Base-by-base conservation (phyloP, 1,139 yeast genomes). In the Lodderomyces beijingensis region DNA sequence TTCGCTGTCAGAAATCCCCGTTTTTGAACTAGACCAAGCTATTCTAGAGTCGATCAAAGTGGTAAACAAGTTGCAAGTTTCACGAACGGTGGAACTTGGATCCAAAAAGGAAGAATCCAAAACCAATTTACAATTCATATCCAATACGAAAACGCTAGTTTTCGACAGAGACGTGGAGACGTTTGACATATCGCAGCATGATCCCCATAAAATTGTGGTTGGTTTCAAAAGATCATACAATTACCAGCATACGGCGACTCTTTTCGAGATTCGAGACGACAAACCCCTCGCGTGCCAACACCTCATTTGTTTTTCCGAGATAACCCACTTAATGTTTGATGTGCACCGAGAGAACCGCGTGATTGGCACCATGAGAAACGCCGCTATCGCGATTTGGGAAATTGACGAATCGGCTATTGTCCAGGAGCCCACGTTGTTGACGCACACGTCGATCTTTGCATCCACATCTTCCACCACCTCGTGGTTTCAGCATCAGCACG, bases 251-350 rank as follows among this genome's bases (percentile, higher is more conserved):
- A 61, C 71, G 50, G 75, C 60, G 12, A 58, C 49, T 42, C 55
- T 57, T 35, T 65, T 51, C 50, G 57, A 46, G 43, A 37, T 39
- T 25, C 54, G 27, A 18, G 24, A 27, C 5, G 8, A 35, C 10
- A 36, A 48, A 4, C 79, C 83, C 0, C 84, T 78, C 43, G n/a
- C n/a, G n/a, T n/a, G n/a, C n/a, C 69, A 59, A 46, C 62, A 65
- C 25, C 63, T 79, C 31, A 57, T 61, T 13, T 49, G 62, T 36
- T 38, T 59, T 4, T 48, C 68, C 2, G 58, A 77, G 1, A 68
- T 74, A 8, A 62, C 76, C 5, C 60, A 60, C 22, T 56, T 78
- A n/a, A 47, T 46, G 27, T 62, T 66, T 32, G 74, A 63, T 34
- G 41, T 39, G 11, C 35, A 69, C 10, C 56, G 51, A 21, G 46